Evolutionary conservation across 2,329 filamentous ascomycete genomes (phyloP), one percentile per base, ranked within the genome.

Genomic region (Neospermospora avenae): DNA sequence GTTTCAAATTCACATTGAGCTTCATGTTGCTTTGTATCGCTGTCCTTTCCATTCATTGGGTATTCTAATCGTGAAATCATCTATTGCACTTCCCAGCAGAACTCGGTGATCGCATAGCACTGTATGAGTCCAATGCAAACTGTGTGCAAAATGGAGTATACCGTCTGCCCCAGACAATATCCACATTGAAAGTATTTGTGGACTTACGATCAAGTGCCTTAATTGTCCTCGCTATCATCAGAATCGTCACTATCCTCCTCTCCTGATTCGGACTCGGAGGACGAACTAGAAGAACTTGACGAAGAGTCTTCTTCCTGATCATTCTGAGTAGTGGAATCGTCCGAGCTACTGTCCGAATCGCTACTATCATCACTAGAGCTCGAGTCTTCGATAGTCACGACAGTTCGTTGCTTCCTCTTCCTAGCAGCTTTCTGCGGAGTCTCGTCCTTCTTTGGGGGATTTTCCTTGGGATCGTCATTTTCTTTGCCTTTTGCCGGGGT

Each of bases 401-500:
- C 58, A 13, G 72, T 74, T 16, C 71, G 62, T 46, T 71, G 73
- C 71, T 86, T 87, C 60, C 81, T 74, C 61, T 77, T 74, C 49
- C 72, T 65, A 8, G 64, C 58, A 57, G 80, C 76, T 74, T 81
- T 84, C 56, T 76, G 74, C 31, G 77, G 70, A 4, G 74, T 70
- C 8, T 75, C 77, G 39, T 83, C 80, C 58, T 78, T 80, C 60
- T 77, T 71, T 66, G 76, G 77, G 11, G 74, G 65, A 37, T 71
- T 73, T 69, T 77, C 80, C 46, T 76, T 75, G 25, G 67, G 70
- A 3, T 75, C 71, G 37, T 65, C 64, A 5, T 63, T 68, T 2
- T 54, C 57, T 55, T 60, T 49, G 34, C 52, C 59, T 37, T 58
- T 61, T 14, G n/a, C 45, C 35, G 34, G 16, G 45, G 28, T 20